Base-by-base conservation (phyloP, 1,139 yeast species). In the Sugiyamaella pinicola region DNA sequence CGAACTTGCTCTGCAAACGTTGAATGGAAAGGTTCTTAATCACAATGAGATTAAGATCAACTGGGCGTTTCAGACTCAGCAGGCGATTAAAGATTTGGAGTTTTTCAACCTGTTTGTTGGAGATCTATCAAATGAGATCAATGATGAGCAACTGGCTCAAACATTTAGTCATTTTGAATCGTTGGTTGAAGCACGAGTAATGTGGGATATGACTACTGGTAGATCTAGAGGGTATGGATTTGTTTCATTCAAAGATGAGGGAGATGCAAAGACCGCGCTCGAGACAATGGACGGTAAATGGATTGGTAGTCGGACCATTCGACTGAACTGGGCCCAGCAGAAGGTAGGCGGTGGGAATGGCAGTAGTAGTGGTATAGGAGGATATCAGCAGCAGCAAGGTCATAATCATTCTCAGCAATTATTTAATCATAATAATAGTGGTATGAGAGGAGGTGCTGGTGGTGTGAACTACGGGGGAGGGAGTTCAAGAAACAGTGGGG, bases 121-220 rank as follows among this genome's bases (percentile, higher is more conserved):
- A 51, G 96, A 90, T 68, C 77, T 90, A 63, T 83, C 89, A 34
- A 78, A 86, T 9, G 96, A 90, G 62, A 85, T 90, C 37, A 84
- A 87, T 64, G 96, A 90, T 68, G 95, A 86, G 60, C 69, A 80
- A 17, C 76, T 90, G 59, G 75, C 75, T 50, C 73, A 69, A 45
- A 78, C 87, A 6, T 90, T 90, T 66, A 63, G 74, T n/a, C 74
- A 74, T 52, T 87, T 81, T 67, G 74, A 75, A 18, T 79, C 90
- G 3, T 74, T 87, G 63, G 74, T 82, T 49, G 95, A 88, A 67
- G 96, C 96, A 15, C 91, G 89, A 62, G 96, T 90, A 37, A 90
- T 90, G 96, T 89, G 96, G 96, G 96, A 90, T 69, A 88, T 88
- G 95, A 91, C 86, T 67, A 87, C 95, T 19, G 91, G 95, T 34